Evolutionary conservation across 257 asterid genomes (phyloP), one percentile per base, ranked within the genome.

Genomic region (Paraleonurus japonicus): DNA sequence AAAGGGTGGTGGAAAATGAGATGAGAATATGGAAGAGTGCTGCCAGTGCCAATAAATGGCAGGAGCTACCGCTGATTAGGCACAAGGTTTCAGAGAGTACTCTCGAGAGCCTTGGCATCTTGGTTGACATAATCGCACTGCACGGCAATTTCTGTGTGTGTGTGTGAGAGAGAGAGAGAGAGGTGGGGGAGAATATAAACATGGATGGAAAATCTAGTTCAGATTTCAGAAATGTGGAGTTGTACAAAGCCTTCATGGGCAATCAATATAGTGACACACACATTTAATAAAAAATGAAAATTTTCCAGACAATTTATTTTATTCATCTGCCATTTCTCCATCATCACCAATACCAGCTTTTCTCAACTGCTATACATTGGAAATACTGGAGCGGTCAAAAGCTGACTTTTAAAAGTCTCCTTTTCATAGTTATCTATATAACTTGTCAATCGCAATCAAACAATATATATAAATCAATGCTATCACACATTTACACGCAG

Each of bases 121-220:
- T 47, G 22, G 54, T 51, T 7, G 27, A 20, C 59, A 51, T 50
- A 6, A 50, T 50, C 58, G 3, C 58, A 7, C 58, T 0, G 22
- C 54, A 41, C 48, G 12, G 16, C 48, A 16, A 41, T n/a, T 37
- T 37, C 3, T 12, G 48, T 10, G 48, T 3, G 48, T 2, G 16
- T 47, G 9, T 47, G 54, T 47, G 30, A 54, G 3, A 41, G 55
- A 65, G 72, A 70, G 53, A 23, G 63, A 5, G 60, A 17, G 66
- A 5, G 64, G n/a, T 12, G 26, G 1, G 54, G 58, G 17, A 3
- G 20, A 59, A 26, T 10, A 19, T 11, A 48, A 55, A 24, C 67
- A 20, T 15, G 16, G 27, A 6, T 22, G 53, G 17, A n/a, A 32
- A 30, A 13, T 28, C 1, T 23, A 10, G 65, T 47, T 35, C 19